Conservation (phyloP, 192 early-diverging fungal species). For the Entomortierella lignicola region DNA sequence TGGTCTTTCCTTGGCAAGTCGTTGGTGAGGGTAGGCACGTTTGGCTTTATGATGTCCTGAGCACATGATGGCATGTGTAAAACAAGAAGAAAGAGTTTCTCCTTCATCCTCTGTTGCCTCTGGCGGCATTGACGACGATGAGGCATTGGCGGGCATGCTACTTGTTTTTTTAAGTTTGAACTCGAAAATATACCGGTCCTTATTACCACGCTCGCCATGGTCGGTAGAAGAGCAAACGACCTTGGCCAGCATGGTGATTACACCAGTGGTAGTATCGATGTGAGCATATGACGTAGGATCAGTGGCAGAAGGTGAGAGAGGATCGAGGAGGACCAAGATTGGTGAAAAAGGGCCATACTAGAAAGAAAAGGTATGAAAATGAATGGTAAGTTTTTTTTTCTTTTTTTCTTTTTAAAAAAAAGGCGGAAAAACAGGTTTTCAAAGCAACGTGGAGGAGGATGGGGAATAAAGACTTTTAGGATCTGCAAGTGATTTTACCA, state of each 20-base stretch:
- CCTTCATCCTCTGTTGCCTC: slow-evolving; percentile 34
- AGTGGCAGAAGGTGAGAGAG: slow-evolving; percentile 23
- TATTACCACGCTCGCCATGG: slow-evolving; percentile 53
- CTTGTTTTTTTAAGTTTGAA: slow-evolving; percentile 43
- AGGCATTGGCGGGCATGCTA: slow-evolving; percentile 12
- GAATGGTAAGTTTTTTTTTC: too few species aligned
- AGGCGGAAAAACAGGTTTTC: too few species aligned
- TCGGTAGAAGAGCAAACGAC: slow-evolving; percentile 51
- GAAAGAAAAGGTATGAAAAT: too few species aligned
- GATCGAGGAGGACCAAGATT: slow-evolving; percentile 32
- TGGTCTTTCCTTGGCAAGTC: slow-evolving; percentile 27
- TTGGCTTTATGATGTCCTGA: slow-evolving; percentile 53
- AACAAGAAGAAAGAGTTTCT: slow-evolving; percentile 28
- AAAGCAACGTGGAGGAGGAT: neutral
- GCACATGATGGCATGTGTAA: slow-evolving; percentile 47
- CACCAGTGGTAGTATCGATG: slow-evolving; percentile 46
- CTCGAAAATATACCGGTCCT: slow-evolving; percentile 51
- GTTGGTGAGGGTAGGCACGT: slow-evolving; percentile 32
- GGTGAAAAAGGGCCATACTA: slow-evolving; percentile 47
- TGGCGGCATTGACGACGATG: neutral
- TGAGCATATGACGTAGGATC: slow-evolving; percentile 37
- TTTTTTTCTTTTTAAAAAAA: too few species aligned
- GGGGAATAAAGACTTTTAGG: neutral
- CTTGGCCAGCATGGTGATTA: slow-evolving; percentile 45
- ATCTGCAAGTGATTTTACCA: too few species aligned